Evolutionary conservation across 306 rosid species (phyloP), one percentile per base, ranked within the genome.

Genomic region (Medicago ruthenica): DNA sequence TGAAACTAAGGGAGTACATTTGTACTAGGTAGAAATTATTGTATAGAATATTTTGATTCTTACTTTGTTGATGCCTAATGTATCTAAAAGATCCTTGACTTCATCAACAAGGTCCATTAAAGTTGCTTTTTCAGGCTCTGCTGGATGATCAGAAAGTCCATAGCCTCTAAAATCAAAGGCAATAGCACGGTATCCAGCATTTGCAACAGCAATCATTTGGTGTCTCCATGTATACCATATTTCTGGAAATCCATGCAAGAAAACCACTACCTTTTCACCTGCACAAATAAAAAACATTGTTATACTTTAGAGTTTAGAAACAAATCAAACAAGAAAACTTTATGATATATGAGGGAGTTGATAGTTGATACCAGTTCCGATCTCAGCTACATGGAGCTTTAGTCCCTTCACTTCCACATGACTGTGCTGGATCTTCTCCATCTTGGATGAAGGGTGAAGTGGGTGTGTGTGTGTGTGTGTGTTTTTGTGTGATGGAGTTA

Each of bases 231-330:
- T 79, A 42, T 91, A 91, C 95, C 95, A 91, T 47, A 89, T 88
- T 75, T 91, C 97, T 36, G 92, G 97, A 67, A 89, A 91, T 55
- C 97, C 97, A 69, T 89, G 97, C 42, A 91, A 62, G 87, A 91
- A 89, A 14, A 91, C 22, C 79, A 89, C 97, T 61, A 80, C 86
- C 82, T 89, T 87, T 5, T 84, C 67, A 9, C 95, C 95, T 86
- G 80, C 55, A 67, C 12, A 59, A 58, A 73, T 22, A 42, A 5
- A 5, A 79, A 47, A 20, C 0, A 67, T 45, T 34, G 12, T 66
- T 17, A 4, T 39, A 48, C 37, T 34, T 34, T 5, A 2, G 18
- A 37, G n/a, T 9, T 1, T 20, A 7, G 75, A 47, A 68, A 22
- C 62, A 2, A 54, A 44, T 65, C 9, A 65, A 65, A 6, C 10